Conservation (phyloP, 768 basidiomycete genomes). For the Suillus weaverae region DNA sequence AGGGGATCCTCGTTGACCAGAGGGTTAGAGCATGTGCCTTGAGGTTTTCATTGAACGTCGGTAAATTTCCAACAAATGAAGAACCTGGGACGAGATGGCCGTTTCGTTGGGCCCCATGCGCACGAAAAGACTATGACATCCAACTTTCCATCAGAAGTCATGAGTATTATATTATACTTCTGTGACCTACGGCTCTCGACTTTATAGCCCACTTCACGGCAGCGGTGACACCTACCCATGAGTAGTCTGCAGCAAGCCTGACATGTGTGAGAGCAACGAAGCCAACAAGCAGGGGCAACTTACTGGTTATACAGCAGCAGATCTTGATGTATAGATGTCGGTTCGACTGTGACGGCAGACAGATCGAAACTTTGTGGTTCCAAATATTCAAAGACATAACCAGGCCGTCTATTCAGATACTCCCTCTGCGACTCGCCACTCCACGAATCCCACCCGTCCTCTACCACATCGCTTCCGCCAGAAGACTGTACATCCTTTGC, state of each 20-base stretch:
- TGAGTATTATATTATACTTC: not conserved
- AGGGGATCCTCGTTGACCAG: not conserved
- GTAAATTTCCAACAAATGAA: not conserved
- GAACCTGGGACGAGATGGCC: not conserved
- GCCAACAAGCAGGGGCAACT: not conserved
- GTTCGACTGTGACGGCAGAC: not conserved
- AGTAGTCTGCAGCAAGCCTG: slow-evolving; percentile 4
- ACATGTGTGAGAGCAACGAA: not conserved
- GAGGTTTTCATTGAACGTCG: not conserved
- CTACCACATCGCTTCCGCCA: not conserved
- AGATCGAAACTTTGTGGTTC: not conserved
- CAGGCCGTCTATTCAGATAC: not conserved
- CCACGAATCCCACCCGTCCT: slow-evolving; percentile 4
- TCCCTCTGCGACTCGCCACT: slow-evolving; percentile 2
- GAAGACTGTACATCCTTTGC: not conserved
- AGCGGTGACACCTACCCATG: slow-evolving; percentile 4
- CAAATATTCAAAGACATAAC: slow-evolving; percentile 7
- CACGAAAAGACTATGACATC: not conserved
- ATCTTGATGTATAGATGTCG: slow-evolving; percentile 2
- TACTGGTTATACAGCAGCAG: slow-evolving; percentile 8
- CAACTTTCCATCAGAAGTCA: not conserved
- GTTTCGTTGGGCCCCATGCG: not conserved
- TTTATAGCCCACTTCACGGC: slow-evolving; percentile 1
- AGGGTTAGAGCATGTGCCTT: not conserved
- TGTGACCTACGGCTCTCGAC: not conserved